These are phyloP conservation scores for Dillenia suffruticosa DNA, from an alignment of 164 flowering plant species.

Conservation along the genomic window DNA sequence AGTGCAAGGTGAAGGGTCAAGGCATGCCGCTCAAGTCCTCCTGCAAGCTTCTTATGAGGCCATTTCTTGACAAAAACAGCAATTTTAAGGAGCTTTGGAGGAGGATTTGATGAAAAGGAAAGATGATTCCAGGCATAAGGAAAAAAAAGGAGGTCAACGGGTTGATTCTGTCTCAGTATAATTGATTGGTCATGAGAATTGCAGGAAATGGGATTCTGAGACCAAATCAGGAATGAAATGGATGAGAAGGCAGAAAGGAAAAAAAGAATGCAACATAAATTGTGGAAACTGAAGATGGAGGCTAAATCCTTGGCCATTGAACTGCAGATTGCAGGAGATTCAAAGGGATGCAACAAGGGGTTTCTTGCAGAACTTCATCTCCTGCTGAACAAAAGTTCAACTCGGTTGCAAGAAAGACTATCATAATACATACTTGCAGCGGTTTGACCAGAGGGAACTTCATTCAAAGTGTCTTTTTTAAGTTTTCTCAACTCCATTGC, in stretches of 20 bases:
- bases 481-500: too few species aligned
- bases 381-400: too few species aligned
- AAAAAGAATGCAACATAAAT: constrained; percentile 18
- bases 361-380: too few species aligned
- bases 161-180: constrained; percentile 10
- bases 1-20: constrained; percentile 60
- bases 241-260: constrained; percentile 25
- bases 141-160: constrained; percentile 32
- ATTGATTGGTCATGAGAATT: constrained; percentile 10
- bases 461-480: too few species aligned
- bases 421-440: too few species aligned
- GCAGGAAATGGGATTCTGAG: constrained; percentile 23
- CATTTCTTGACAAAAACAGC: constrained; percentile 74
- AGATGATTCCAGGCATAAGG: constrained; percentile 67
- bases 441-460: too few species aligned
- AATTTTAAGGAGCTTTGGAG: constrained; percentile 48
- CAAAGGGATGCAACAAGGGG: too few species aligned
- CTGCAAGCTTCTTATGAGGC: constrained; percentile 49
- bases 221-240: constrained; percentile 28
- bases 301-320: too few species aligned
- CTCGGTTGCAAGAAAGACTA: too few species aligned
- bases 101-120: constrained; percentile 36
- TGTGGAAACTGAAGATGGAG: constrained; percentile 20
- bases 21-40: constrained; percentile 81
- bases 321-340: too few species aligned